Evolutionary conservation across 2,329 filamentous ascomycete species (phyloP), one percentile per base, ranked within the genome.

Genomic region (Pseudocercospora fijiensis): DNA sequence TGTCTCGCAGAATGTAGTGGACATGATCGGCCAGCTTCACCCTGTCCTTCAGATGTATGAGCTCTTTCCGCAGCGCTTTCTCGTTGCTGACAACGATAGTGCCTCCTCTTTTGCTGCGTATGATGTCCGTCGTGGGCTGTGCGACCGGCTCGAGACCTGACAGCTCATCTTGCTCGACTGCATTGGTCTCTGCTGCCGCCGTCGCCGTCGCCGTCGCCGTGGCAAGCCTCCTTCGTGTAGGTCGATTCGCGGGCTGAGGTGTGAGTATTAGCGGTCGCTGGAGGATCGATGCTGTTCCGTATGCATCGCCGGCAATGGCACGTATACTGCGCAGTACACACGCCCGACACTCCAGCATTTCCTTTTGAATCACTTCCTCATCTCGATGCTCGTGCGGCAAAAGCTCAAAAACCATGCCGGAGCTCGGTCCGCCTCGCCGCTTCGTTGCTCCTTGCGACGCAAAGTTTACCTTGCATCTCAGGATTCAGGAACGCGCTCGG

Each of bases 1-100:
- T 84, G 63, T 84, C 82, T 4, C 75, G 75, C 55, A 98, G 79
- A 18, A 86, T 80, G 57, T 81, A 80, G 59, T 81, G 80, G 47
- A 96, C 87, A 59, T 89, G 86, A 41, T 88, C 79, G 43, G 87
- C 88, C 63, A 98, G 84, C 70, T 89, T 87, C 66, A 88, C 81
- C 1, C 90, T 90, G 74, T 97, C 92, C 18, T 82, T 77, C 62
- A 91, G 75, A 76, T 85, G 86, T 53, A 83, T 75, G 59, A 92
- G 74, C 69, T 92, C 86, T 71, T 82, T 84, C 41, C 80, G 79
- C 53, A 84, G 65, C 60, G 72, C 65, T 64, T 74, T 66, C 63
- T 70, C 52, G 47, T 72, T 70, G 57, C 58, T 33, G 13, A 66
- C 57, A 59, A 57, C 37, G 3, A 64, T 53, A 8, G 53, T 20